Conservation (phyloP, 257 asterid species). For the Sherardia arvensis region DNA sequence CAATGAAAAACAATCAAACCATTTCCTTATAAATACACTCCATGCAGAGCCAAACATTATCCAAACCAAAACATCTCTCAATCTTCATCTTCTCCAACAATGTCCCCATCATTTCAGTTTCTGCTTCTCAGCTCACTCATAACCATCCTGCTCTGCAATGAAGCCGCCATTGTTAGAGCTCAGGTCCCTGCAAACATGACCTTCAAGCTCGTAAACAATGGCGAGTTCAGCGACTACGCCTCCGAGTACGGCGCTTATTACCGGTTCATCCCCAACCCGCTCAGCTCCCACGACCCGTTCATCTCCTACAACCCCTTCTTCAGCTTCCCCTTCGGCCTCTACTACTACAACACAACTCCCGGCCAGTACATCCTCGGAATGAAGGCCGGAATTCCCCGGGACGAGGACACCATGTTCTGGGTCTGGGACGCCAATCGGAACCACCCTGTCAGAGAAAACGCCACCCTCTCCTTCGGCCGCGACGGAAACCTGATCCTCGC, state of each 20-base stretch:
- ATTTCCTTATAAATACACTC: background rate
- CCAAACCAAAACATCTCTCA: too few species aligned
- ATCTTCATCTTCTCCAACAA: background rate
- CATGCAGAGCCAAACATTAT: background rate
- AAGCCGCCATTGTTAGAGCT: background rate
- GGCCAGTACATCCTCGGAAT: background rate
- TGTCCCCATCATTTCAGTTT: background rate
- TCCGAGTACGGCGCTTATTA: background rate
- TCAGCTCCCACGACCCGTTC: background rate
- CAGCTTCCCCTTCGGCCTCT: background rate
- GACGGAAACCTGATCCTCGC: conserved; percentile 15
- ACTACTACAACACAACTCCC: conserved; percentile 19
- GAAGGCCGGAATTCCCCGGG: conserved; percentile 8
- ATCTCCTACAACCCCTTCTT: background rate
- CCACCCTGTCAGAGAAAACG: conserved; percentile 17
- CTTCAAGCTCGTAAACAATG: background rate
- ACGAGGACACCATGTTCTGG: conserved; percentile 6
- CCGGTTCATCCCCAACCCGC: background rate
- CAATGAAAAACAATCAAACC: background rate
- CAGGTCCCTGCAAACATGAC: background rate
- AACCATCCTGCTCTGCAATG: background rate
- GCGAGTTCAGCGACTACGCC: background rate
- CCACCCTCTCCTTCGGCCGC: conserved; percentile 16
- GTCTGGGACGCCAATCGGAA: conserved; percentile 22
- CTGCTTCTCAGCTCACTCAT: background rate